Evolutionary conservation across 2,329 filamentous ascomycete genomes (phyloP).

Genomic region (Pyrenochaeta sp.): DNA sequence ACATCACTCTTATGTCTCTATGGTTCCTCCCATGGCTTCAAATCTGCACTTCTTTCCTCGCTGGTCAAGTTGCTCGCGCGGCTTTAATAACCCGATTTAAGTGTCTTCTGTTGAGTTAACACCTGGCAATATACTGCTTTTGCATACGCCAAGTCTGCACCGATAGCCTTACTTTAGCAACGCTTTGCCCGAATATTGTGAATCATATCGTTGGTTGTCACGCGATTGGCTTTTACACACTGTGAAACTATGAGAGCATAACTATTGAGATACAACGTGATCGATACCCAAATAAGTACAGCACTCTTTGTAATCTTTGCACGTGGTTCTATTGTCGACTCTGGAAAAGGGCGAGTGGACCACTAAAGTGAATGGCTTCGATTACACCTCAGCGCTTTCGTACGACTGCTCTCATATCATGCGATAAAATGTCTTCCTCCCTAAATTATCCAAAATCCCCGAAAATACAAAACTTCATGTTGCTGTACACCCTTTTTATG

Average conservation of each 20-base stretch:
- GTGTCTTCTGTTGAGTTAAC: no score
- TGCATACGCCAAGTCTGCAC: no score
- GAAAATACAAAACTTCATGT: not conserved
- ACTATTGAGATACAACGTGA: not conserved
- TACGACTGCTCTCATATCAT: not conserved
- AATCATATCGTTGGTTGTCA: no score
- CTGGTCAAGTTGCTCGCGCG: not conserved
- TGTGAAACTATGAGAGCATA: not conserved
- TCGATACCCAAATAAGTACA: no score
- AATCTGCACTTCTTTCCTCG: not conserved
- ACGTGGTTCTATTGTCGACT: not conserved
- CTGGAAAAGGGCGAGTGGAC: not conserved
- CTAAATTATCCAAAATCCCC: not conserved
- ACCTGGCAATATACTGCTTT: no score
- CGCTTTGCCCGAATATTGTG: no score
- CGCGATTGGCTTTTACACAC: no score
- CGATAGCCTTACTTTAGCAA: no score
- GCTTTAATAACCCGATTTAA: no score
- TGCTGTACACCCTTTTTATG: not conserved
- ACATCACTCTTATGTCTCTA: no score
- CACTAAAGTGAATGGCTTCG: not conserved
- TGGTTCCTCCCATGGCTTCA: no score
- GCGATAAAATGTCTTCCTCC: not conserved
- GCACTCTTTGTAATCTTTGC: not conserved
- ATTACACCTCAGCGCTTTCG: not conserved